A percentile compares a stretch with the other conserved stretches of the same genome.
phyloP scores from a whole-genome alignment of 345 rosid species.

The Zanthoxylum bungeanum region DNA sequence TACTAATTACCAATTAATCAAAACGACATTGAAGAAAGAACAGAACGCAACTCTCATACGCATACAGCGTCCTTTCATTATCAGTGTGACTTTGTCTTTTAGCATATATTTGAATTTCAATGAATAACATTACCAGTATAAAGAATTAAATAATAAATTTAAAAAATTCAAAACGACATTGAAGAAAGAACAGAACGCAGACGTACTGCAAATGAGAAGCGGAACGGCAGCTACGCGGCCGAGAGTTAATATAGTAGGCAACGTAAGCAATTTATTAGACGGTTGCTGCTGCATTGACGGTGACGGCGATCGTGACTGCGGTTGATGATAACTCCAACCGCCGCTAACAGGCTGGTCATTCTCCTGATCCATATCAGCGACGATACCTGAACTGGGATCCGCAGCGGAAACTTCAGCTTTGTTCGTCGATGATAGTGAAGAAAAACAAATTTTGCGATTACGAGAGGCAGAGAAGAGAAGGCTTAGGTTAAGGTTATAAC shows the following conservation, averaged over 20 bases:
- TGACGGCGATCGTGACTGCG: slow-evolving; percentile 19
- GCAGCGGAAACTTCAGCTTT: slow-evolving; percentile 20
- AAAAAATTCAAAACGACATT: not conserved
- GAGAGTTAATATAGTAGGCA: slow-evolving; percentile 91
- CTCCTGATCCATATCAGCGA: slow-evolving; percentile 54
- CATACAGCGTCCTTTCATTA: no score
- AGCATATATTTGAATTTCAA: no score
- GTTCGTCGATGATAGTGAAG: slow-evolving; percentile 16
- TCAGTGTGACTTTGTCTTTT: no score
- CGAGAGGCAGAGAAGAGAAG: slow-evolving; percentile 9
- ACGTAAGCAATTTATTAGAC: slow-evolving; percentile 61
- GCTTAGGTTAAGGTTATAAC: not conserved
- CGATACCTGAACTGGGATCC: slow-evolving; percentile 24
- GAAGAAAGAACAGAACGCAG: not conserved
- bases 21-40: not conserved
- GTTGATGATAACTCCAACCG: slow-evolving; percentile 17
- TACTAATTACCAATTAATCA: not conserved
- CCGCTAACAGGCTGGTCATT: slow-evolving; percentile 30
- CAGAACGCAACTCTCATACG: no score
- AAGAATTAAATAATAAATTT: no score
- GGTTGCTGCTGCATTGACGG: slow-evolving; percentile 32
- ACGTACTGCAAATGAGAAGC: slow-evolving; percentile 68
- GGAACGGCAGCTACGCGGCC: slow-evolving; percentile 97
- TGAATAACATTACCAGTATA: no score
- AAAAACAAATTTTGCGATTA: slow-evolving; percentile 18